Conservation (phyloP, 1,284 basidiomycete genomes). For the Tylopilus orsonianus region DNA sequence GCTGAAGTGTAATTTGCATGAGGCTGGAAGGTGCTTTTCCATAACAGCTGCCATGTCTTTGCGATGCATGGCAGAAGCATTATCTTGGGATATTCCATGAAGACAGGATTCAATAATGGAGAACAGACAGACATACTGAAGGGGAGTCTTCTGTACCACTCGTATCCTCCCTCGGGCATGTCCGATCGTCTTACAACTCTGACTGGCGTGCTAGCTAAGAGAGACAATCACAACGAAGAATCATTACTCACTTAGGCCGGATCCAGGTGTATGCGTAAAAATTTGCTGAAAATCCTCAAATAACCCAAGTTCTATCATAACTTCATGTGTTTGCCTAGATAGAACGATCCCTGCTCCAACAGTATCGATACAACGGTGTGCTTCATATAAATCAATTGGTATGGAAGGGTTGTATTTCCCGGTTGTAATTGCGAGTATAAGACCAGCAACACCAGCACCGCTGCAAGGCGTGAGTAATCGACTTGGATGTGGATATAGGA, state of each 20-base stretch:
- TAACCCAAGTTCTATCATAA: constrained; percentile 17
- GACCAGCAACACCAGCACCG: constrained; percentile 11
- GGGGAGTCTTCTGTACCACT: constrained; percentile 14
- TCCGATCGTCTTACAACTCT: constrained; percentile 1
- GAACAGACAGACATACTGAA: constrained; percentile 3
- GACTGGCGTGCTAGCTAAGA: not conserved
- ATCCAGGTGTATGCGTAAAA: not conserved
- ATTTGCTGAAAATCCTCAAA: constrained; percentile 4
- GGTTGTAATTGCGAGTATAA: constrained; percentile 17
- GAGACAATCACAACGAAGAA: not conserved
- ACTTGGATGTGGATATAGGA: not conserved
- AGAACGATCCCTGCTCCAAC: constrained; percentile 16
- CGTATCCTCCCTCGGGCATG: constrained; percentile 22
- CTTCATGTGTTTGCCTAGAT: constrained; percentile 8
- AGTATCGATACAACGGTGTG: constrained; percentile 15
- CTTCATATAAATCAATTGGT: constrained; percentile 20
- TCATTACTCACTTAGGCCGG: not conserved
- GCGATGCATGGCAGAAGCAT: constrained; percentile 18
- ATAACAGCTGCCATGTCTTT: constrained; percentile 22
- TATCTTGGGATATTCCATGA: constrained; percentile 3
- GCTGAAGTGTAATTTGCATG: constrained; percentile 17
- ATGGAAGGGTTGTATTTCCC: constrained; percentile 14
- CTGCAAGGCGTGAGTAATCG: not conserved
- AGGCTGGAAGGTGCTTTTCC: constrained; percentile 18
- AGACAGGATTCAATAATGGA: not conserved